These are phyloP conservation scores for Delitschia confertaspora DNA, from an alignment of 495 filamentous ascomycete genomes.

Conservation along the genomic window DNA sequence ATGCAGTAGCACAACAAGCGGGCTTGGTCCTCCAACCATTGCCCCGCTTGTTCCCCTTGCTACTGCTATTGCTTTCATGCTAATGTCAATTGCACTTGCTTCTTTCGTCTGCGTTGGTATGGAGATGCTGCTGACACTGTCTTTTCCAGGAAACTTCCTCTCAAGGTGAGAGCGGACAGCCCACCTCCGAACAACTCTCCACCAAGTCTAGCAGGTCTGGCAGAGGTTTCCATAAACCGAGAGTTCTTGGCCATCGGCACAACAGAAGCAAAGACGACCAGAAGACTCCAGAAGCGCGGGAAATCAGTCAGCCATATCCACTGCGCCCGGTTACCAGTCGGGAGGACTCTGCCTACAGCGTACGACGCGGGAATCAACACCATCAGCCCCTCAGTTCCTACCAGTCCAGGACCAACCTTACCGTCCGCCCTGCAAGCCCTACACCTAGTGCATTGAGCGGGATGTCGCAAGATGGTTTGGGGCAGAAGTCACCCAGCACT, in stretches of 20 bases:
- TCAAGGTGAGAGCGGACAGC: conserved; percentile 21
- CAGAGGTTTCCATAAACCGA: conserved; percentile 47
- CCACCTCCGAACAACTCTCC: conserved; percentile 20
- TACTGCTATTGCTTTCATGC: neutral
- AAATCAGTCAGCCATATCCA: conserved; percentile 27
- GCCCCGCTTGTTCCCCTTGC: neutral
- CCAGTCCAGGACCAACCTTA: conserved; percentile 42
- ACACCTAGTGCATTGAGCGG: conserved; percentile 59
- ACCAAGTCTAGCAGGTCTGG: conserved; percentile 22
- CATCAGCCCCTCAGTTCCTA: conserved; percentile 36
- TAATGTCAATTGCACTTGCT: neutral
- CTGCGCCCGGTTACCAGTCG: conserved; percentile 53
- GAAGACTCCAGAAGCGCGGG: conserved; percentile 31
- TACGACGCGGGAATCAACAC: conserved; percentile 39
- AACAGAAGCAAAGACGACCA: conserved; percentile 65
- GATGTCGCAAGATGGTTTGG: conserved; percentile 25
- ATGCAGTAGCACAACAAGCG: neutral
- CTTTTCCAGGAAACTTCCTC: conserved; percentile 18
- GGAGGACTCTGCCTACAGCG: conserved; percentile 55
- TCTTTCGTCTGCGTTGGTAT: neutral
- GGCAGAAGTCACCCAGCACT: conserved; percentile 50
- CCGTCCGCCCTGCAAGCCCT: conserved; percentile 60
- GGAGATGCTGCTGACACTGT: conserved; percentile 2
- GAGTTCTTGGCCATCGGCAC: conserved; percentile 65
- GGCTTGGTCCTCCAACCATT: neutral